These are phyloP conservation scores for Boletus sp. DNA, from an alignment of 1,284 basidiomycete species.

Conservation along the genomic window DNA sequence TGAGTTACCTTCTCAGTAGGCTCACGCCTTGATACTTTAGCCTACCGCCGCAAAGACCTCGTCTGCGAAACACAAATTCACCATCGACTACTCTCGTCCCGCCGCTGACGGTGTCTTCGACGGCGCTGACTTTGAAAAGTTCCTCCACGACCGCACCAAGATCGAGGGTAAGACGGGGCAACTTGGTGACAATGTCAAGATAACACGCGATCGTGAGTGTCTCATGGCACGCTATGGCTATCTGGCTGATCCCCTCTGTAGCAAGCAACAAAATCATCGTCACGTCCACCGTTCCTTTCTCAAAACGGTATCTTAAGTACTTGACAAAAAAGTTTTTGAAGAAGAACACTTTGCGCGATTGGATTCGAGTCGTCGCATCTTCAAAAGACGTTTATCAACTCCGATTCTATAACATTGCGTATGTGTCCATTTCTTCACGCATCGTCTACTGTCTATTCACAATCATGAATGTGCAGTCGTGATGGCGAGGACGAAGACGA, in stretches of 20 bases:
- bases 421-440: conserved; percentile 35
- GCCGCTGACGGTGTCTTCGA: conserved; percentile 91
- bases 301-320: conserved; percentile 93
- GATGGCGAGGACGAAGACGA: conserved; percentile 56
- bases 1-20: conserved; percentile 92
- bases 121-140: conserved; percentile 89
- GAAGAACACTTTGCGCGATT: conserved; percentile 83
- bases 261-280: conserved; percentile 78
- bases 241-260: conserved; percentile 26
- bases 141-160: conserved; percentile 93
- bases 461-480: conserved; percentile 24
- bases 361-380: conserved; percentile 88
- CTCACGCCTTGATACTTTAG: conserved; percentile 58
- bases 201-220: conserved; percentile 74
- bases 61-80: conserved; percentile 84
- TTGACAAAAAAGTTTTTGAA: conserved; percentile 96
- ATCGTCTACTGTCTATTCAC: conserved; percentile 7
- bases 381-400: conserved; percentile 89
- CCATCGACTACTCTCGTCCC: conserved; percentile 94
- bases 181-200: conserved; percentile 82
- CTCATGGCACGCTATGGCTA: neutral
- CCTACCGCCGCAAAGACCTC: conserved; percentile 66
- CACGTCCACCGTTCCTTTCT: conserved; percentile 81
- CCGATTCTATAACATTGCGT: conserved; percentile 94
- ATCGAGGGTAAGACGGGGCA: conserved; percentile 80